Percentiles rank a stretch among this genome's conserved stretches.
Conservation (phyloP, 306 rosid species). For the Hippophae gyantsensis region DNA sequence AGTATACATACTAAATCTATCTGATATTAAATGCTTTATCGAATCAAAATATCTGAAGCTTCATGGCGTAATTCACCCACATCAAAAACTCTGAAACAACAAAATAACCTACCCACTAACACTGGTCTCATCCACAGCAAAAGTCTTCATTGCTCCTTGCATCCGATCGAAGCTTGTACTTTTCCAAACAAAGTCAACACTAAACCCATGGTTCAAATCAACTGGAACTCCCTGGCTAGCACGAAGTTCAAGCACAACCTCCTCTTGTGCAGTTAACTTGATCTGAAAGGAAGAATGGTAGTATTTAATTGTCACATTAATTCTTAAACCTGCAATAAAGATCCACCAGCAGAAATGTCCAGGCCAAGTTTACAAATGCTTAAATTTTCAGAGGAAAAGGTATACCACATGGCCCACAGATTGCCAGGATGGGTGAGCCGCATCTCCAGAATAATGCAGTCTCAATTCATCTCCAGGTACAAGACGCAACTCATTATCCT, state of each 20-base stretch:
- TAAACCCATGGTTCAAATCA: slow-evolving; percentile 90
- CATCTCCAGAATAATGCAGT: slow-evolving; percentile 96
- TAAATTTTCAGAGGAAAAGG: neutral
- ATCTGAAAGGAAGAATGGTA: slow-evolving; percentile 41
- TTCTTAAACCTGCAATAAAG: too few species aligned
- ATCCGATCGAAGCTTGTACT: slow-evolving; percentile 98
- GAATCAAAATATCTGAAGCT: too few species aligned
- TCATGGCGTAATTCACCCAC: neutral
- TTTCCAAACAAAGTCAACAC: slow-evolving; percentile 99
- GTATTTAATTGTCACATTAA: too few species aligned
- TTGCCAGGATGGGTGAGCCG: slow-evolving; percentile 99
- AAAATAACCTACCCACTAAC: slow-evolving; percentile 78
- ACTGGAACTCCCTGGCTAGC: slow-evolving; percentile 99
- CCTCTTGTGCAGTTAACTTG: slow-evolving; percentile 95
- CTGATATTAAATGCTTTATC: too few species aligned
- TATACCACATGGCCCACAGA: slow-evolving; percentile 99
- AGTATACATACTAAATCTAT: too few species aligned
- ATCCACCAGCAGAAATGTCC: neutral
- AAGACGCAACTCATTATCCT: slow-evolving; percentile 96
- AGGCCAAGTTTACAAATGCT: neutral
- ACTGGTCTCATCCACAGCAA: slow-evolving; percentile 99
- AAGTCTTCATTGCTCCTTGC: slow-evolving; percentile 99
- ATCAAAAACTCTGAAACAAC: slow-evolving; percentile 4
- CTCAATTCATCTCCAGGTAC: slow-evolving; percentile 99
- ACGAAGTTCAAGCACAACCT: slow-evolving; percentile 96